Evolutionary conservation across 2,329 filamentous ascomycete genomes (phyloP).

Genomic region (Fusarium marasasianum): DNA sequence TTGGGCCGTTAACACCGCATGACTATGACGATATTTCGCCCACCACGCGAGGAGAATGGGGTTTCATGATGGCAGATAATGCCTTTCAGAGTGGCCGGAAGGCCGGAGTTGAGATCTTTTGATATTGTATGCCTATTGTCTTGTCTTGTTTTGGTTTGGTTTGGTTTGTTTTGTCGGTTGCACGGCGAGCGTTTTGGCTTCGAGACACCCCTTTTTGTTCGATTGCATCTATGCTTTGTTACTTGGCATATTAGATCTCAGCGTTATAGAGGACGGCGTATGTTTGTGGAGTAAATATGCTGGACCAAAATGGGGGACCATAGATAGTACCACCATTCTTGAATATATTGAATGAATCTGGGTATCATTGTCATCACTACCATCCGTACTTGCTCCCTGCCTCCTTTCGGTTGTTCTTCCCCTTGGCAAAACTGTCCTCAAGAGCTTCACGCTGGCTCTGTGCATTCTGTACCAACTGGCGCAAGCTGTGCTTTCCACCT

Average conservation of each 20-base stretch:
- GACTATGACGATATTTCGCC: slow-evolving; percentile 70
- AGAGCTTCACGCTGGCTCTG: slow-evolving; percentile 85
- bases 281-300: neutral
- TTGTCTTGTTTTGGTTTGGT: neutral
- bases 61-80: slow-evolving; percentile 64
- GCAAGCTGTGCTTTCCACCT: slow-evolving; percentile 80
- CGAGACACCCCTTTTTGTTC: slow-evolving; percentile 16
- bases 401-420: slow-evolving; percentile 81
- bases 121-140: neutral
- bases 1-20: slow-evolving; percentile 66
- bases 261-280: slow-evolving; percentile 19
- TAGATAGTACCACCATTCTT: slow-evolving; percentile 13
- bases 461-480: slow-evolving; percentile 86
- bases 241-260: slow-evolving; percentile 9
- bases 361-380: slow-evolving; percentile 53
- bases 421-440: slow-evolving; percentile 90
- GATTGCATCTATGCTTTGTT: slow-evolving; percentile 3
- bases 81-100: slow-evolving; percentile 55
- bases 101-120: slow-evolving; percentile 56
- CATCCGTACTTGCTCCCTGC: slow-evolving; percentile 87
- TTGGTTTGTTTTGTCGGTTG: neutral
- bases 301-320: neutral
- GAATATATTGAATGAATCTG: slow-evolving; percentile 12
- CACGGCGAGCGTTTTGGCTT: slow-evolving; percentile 20
- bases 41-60: slow-evolving; percentile 70